Evolutionary conservation across 2,329 filamentous ascomycete species (phyloP).

Genomic region (Fusarium gaditjirri): DNA sequence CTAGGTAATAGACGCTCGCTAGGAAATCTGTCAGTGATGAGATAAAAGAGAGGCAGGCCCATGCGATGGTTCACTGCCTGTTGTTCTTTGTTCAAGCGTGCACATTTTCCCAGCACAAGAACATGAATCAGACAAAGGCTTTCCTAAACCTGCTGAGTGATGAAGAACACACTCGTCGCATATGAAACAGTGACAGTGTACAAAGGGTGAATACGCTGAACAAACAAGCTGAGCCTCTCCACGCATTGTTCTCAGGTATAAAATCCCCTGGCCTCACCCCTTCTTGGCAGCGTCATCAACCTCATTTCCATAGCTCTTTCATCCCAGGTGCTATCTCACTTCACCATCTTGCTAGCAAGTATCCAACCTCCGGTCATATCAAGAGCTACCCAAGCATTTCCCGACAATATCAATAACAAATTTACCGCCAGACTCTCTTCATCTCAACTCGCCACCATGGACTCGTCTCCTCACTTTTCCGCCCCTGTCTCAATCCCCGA

Average conservation of each 20-base stretch:
- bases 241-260: background rate
- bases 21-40: too few species aligned
- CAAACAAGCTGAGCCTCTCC: background rate
- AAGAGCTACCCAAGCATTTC: background rate
- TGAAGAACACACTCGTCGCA: background rate
- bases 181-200: background rate
- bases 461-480: background rate
- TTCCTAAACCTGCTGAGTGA: background rate
- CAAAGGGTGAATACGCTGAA: background rate
- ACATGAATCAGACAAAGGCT: background rate
- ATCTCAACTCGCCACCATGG: background rate
- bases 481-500: accelerated
- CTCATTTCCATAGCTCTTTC: background rate
- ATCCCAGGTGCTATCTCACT: too few species aligned
- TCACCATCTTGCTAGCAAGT: accelerated
- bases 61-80: accelerated
- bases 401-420: background rate
- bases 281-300: background rate
- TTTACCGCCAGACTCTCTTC: background rate
- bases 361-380: accelerated
- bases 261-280: background rate
- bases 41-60: background rate
- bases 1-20: accelerated
- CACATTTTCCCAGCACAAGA: too few species aligned
- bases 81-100: background rate